Evolutionary conservation across 768 basidiomycete genomes (phyloP), one percentile per base, ranked within the genome.

Genomic region (Pleurotus tuber-regium): DNA sequence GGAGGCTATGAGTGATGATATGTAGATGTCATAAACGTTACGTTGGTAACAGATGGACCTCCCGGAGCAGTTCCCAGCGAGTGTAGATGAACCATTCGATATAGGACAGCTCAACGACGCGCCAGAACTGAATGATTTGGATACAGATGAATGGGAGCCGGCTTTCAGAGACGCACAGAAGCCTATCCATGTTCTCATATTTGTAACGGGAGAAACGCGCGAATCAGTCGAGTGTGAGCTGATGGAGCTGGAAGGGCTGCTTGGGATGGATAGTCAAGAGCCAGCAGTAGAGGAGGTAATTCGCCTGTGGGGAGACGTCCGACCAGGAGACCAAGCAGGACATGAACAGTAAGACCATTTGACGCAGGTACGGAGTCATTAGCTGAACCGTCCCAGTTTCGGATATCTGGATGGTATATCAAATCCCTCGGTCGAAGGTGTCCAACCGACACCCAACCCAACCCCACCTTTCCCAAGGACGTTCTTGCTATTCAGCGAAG

Each of bases 381-480:
- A 19, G 11, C 23, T n/a, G 9, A 19, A 21, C 26, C 24, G 23
- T 41, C 25, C 36, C 48, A 76, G 75, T 54, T 81, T 80, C 50
- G 79, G 80, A 2, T 82, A 70, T 60, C 53, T 72, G 55, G 80
- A 82, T 56, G 76, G 78, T 1, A 70, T 82, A 29, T 76, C 78
- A 1, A 76, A 80, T 57, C 80, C 80, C 4, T 63, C 70, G 3
- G 63, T 76, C 36, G 63, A 57, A 29, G 76, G 73, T 1, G 75
- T 74, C 56, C 67, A 70, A 53, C 57, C 52, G 26, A 63, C 67
- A 30, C 61, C 63, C n/a, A 50, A 59, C 25, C 69, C 74, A 3
- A 73, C 70, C 19, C 75, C 71, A 60, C 69, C 5, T 67, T 79
- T 26, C 62, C 28, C 59, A 76, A 12, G 79, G 78, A 70, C 28